A percentile compares a stretch with the other conserved stretches of the same genome.
These are phyloP conservation scores for Fraxinus baroniana DNA, from an alignment of 305 asterid species.

Conservation along the genomic window DNA sequence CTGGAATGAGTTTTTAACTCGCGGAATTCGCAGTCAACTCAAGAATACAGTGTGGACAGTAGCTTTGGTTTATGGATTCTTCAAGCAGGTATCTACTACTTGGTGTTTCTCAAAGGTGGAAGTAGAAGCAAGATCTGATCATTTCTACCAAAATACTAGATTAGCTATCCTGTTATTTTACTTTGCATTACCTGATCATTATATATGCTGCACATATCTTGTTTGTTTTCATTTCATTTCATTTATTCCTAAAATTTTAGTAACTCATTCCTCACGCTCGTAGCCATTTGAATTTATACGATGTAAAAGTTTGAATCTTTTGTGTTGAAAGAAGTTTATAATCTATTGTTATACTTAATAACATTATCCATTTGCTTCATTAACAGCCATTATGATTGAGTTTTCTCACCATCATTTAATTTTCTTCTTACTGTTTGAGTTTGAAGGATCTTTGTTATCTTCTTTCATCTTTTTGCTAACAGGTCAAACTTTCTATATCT, in stretches of 20 bases:
- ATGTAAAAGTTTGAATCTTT: slow-evolving; percentile 1
- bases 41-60: slow-evolving; percentile 83
- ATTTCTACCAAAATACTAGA: background rate
- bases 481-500: slow-evolving; percentile 66
- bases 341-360: background rate
- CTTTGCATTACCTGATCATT: background rate
- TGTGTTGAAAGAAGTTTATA: background rate
- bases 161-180: background rate
- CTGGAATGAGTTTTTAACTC: slow-evolving; percentile 93
- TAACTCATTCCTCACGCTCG: background rate
- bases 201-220: background rate
- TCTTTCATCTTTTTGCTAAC: slow-evolving; percentile 7
- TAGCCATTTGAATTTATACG: background rate
- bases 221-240: background rate
- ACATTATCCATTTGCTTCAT: background rate
- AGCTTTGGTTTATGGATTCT: slow-evolving; percentile 84
- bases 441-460: slow-evolving; percentile 11
- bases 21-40: slow-evolving; percentile 73
- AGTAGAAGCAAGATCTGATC: background rate
- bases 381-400: background rate
- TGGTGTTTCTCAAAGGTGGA: background rate
- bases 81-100: slow-evolving; percentile 63
- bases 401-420: background rate
- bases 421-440: background rate
- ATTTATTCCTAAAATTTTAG: slow-evolving; percentile 8